These are phyloP conservation scores for Fragaria iinumae DNA, from an alignment of 306 rosid genomes.

Conservation along the genomic window DNA sequence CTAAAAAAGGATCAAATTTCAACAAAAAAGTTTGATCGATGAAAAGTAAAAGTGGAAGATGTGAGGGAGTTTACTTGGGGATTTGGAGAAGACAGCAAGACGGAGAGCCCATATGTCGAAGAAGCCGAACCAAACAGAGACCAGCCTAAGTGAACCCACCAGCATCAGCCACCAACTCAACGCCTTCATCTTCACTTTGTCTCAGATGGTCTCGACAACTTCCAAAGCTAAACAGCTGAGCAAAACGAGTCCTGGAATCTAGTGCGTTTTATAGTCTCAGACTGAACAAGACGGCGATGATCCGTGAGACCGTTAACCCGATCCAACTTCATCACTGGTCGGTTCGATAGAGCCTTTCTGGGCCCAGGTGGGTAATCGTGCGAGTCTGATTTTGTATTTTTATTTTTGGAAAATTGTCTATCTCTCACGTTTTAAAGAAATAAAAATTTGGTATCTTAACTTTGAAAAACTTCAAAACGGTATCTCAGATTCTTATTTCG, in stretches of 20 bases:
- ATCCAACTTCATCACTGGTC: not conserved
- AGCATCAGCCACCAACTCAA: constrained; percentile 85
- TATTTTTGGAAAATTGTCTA: no score
- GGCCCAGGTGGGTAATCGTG: not conserved
- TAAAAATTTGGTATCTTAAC: no score
- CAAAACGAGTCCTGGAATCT: not conserved
- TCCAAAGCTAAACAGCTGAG: not conserved
- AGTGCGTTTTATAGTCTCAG: not conserved
- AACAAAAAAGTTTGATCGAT: not conserved
- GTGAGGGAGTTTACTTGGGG: constrained; percentile 40
- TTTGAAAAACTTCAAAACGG: no score
- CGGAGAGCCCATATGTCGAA: constrained; percentile 88
- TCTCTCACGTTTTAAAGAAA: no score
- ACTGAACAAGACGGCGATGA: not conserved
- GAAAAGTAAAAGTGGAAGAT: not conserved
- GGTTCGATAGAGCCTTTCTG: not conserved
- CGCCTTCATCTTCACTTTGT: constrained; percentile 47
- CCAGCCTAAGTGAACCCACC: constrained; percentile 79
- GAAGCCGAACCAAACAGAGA: constrained; percentile 97
- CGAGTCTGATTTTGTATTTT: no score
- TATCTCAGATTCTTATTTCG: no score
- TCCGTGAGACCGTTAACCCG: not conserved
- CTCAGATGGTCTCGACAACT: not conserved
- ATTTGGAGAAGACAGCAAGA: constrained; percentile 72
- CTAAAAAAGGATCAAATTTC: not conserved